These are phyloP conservation scores for Aspergillus diversus DNA, from an alignment of 495 filamentous ascomycete genomes.

Conservation along the genomic window DNA sequence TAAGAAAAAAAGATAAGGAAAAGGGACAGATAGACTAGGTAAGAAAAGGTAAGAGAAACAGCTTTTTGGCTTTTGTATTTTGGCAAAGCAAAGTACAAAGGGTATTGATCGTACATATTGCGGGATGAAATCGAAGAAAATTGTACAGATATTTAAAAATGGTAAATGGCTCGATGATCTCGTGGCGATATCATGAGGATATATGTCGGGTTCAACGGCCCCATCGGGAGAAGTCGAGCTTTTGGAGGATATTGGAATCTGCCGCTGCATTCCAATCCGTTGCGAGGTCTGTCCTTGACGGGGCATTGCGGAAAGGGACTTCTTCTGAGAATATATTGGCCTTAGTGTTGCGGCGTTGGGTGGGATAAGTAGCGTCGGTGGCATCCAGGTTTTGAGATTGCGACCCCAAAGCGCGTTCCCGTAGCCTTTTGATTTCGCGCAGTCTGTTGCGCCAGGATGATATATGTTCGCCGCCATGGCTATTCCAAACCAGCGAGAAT, in stretches of 20 bases:
- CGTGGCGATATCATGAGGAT: not conserved
- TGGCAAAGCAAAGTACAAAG: not conserved
- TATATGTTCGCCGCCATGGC: slow-evolving; percentile 79
- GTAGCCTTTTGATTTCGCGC: slow-evolving; percentile 78
- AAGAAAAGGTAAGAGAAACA: not conserved
- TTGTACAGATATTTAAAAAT: not conserved
- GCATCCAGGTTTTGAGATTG: slow-evolving; percentile 38
- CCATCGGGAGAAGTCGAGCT: slow-evolving; percentile 52
- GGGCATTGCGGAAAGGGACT: slow-evolving; percentile 32
- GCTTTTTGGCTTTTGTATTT: slow-evolving; percentile 4
- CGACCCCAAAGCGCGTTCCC: slow-evolving; percentile 56
- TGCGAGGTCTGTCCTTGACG: slow-evolving; percentile 36
- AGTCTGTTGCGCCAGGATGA: slow-evolving; percentile 89
- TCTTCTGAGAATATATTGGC: slow-evolving; percentile 51
- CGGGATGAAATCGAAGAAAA: not conserved
- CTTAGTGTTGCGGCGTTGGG: slow-evolving; percentile 50
- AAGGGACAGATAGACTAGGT: not conserved
- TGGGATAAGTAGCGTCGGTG: slow-evolving; percentile 44
- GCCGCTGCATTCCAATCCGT: slow-evolving; percentile 49
- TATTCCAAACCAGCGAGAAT: slow-evolving; percentile 88
- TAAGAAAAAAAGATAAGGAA: not conserved
- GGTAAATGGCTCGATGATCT: not conserved
- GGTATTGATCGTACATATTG: slow-evolving; percentile 1
- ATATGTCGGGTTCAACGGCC: slow-evolving; percentile 29
- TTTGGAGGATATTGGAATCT: slow-evolving; percentile 44